phyloP scores from a whole-genome alignment of 139 green algal species.

The Chlorella sp. region DNA sequence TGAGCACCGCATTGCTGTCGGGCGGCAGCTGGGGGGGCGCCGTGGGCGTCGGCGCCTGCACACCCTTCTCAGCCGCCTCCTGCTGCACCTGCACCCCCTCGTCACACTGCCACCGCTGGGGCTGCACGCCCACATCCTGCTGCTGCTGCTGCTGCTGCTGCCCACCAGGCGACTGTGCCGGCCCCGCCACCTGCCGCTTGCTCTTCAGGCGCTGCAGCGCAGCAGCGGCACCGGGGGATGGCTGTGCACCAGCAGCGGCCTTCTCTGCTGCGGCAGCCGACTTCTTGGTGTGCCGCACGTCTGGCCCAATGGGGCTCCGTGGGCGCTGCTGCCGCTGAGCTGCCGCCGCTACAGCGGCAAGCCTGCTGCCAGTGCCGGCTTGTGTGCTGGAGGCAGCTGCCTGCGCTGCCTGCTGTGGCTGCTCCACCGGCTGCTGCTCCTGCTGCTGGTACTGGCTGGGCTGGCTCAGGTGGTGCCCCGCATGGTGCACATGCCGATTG shows the following conservation, averaged over 20 bases:
- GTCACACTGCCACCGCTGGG: not conserved
- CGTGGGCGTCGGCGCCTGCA: not conserved
- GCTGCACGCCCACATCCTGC: not conserved
- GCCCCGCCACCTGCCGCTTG: not conserved
- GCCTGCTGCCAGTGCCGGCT: slow-evolving; percentile 3
- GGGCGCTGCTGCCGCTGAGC: slow-evolving; percentile 38
- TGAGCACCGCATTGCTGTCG: slow-evolving; percentile 21
- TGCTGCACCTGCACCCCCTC: not conserved
- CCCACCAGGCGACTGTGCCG: not conserved
- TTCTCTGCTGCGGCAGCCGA: slow-evolving; percentile 18
- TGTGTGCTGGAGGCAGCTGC: not conserved
- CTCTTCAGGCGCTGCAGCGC: slow-evolving; percentile 21
- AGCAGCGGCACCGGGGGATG: not conserved
- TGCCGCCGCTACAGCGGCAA: not conserved
- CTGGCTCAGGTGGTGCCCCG: not conserved
- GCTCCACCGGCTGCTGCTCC: not conserved
- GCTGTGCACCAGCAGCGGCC: not conserved
- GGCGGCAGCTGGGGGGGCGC: not conserved
- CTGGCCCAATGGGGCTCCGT: slow-evolving; percentile 15
- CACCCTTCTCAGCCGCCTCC: not conserved
- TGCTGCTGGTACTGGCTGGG: not conserved
- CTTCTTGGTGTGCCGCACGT: slow-evolving; percentile 26
- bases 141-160: not conserved
- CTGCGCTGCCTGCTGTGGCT: not conserved
- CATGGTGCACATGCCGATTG: slow-evolving; percentile 21